Base-by-base conservation (phyloP, 352 stramenopile species). In the Globisporangium heterothallicum region DNA sequence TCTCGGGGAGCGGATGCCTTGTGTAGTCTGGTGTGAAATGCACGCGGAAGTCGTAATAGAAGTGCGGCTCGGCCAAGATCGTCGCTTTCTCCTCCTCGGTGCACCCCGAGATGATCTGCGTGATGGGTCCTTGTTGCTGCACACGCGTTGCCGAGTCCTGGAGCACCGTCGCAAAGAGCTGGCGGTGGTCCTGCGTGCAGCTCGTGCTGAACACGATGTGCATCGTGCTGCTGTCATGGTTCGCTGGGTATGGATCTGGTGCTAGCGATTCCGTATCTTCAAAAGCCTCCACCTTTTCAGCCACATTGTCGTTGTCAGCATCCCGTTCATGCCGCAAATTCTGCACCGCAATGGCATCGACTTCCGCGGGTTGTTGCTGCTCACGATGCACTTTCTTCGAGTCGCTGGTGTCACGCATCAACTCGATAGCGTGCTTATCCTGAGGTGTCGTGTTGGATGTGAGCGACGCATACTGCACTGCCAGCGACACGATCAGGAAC, bases 1-100 rank as follows among this genome's bases (percentile, higher is more conserved):
- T 51, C 42, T 65, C 61, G 22, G 58, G 60, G 18, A 44, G 49
- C 7, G 72, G 72, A 29, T 76, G 59, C 6, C 56, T 63, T 1
- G 60, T 68, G 52, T 70, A 83, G 12, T 48, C 58, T 14, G 68
- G 72, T 24, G 66, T 69, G 53, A 79, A 75, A 41, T 79, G 69
- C 42, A 64, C 52, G 2, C 64, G 64, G 38, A 70, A 81, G 61
- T 82, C 63, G 52, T 74, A 65, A 47, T 82, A 78, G 25, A 82
- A 63, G 22, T 47, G 64, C 42, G 68, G 68, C 43, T 78, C 62
- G 26, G 38, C 21, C 22, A 29, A 48, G 51, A 76, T 59, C 41
- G 60, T 34, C 22, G 53, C 16, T 13, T 61, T 56, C 32, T 78
- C 44, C 22, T 46, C 45, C 3, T 65, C 58, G 30, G 67, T 59